Base-by-base conservation (phyloP, 345 rosid genomes). In the Citrus australasica region DNA sequence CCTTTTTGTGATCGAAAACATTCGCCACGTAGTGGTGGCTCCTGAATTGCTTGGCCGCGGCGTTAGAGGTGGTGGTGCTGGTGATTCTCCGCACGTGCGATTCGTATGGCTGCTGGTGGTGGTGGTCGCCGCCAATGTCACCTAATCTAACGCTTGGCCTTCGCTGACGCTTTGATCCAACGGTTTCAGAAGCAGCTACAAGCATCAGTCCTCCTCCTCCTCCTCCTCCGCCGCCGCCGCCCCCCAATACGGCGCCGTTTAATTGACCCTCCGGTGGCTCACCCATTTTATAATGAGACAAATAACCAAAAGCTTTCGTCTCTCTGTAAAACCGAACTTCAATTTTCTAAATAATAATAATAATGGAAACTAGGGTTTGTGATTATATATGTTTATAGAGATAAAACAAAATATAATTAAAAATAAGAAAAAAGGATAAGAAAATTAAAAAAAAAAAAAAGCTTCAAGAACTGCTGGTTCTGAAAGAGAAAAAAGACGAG, bases 121-220 rank as follows among this genome's bases (percentile, higher is more conserved):
- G 60, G 67, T 58, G 92, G 80, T 91, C 92, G 16, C 95, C 97
- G 65, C 98, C 98, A 75, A 94, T 91, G 24, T 94, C 98, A 10
- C 98, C 98, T 64, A 94, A 83, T 66, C 98, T 87, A 46, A 94
- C 98, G 79, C 98, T 94, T 35, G 98, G 97, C 74, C 98, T 84
- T 66, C 98, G 79, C 83, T 89, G 88, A 33, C 98, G 90, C 83
- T 94, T 94, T 46, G 93, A 79, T 40, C 93, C 97, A 55, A 90
- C 86, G 30, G 86, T 72, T 42, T 87, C 93, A 4, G 89, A 84
- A 19, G 94, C 79, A 16, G 86, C 83, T 0, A 86, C 81, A 4
- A 72, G 68, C 24, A 77, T 55, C 19, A 82, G 82, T 16, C 74
- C 82, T 65, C 76, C 84, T 33, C 73, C 75, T 21, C 76, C 84